Evolutionary conservation across 495 filamentous ascomycete genomes (phyloP).

Genomic region (Penicillium parvum): DNA sequence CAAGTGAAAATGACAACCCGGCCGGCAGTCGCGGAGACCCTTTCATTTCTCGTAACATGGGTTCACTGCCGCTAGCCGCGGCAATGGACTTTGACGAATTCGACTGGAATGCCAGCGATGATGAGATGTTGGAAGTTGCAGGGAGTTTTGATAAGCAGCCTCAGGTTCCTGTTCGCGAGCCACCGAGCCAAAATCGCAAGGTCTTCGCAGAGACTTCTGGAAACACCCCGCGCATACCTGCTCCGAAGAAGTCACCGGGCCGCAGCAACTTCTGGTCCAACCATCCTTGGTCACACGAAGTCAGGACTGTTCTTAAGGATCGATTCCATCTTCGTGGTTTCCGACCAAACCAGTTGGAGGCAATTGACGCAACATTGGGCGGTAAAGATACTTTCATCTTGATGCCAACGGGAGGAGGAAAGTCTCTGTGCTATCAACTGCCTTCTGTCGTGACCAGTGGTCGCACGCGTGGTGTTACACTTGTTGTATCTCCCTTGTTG

Average conservation of each 20-base stretch:
- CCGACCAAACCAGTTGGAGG: constrained; percentile 86
- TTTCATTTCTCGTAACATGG: constrained; percentile 46
- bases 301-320: constrained; percentile 68
- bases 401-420: constrained; percentile 97
- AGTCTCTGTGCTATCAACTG: constrained; percentile 94
- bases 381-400: constrained; percentile 89
- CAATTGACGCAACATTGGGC: constrained; percentile 84
- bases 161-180: constrained; percentile 20
- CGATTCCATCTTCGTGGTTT: constrained; percentile 82
- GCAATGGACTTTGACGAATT: constrained; percentile 51
- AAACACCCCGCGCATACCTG: constrained; percentile 36
- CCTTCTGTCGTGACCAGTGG: constrained; percentile 82
- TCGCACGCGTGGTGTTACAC: constrained; percentile 76
- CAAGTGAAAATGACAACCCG: background rate
- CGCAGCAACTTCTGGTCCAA: constrained; percentile 39
- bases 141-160: constrained; percentile 51
- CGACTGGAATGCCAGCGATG: constrained; percentile 62
- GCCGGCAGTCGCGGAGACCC: constrained; percentile 25
- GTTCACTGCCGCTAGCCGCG: constrained; percentile 28
- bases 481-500: constrained; percentile 90
- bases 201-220: constrained; percentile 55
- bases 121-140: constrained; percentile 62
- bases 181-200: constrained; percentile 29
- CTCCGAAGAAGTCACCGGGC: constrained; percentile 30
- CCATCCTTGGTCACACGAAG: constrained; percentile 79